Evolutionary conservation across 164 flowering plant genomes (phyloP).

Genomic region (Vitis amurensis): DNA sequence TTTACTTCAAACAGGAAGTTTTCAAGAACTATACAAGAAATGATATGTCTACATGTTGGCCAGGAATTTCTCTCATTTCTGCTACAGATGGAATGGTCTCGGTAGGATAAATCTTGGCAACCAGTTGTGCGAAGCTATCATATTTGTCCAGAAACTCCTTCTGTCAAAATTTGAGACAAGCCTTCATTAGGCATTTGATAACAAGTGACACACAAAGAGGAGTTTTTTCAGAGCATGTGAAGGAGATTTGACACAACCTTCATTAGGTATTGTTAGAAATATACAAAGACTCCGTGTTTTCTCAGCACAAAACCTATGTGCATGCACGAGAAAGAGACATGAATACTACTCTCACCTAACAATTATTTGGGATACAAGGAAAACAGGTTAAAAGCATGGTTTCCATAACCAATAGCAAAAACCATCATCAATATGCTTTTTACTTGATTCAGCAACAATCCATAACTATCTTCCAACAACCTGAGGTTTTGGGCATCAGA

Average conservation of each 20-base stretch:
- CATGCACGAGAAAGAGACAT: no score
- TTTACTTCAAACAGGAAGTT: conserved; percentile 1
- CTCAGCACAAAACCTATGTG: no score
- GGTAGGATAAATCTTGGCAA: conserved; percentile 71
- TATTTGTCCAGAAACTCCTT: conserved; percentile 92
- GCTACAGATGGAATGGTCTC: conserved; percentile 64
- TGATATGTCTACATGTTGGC: conserved; percentile 55
- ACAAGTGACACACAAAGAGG: background rate
- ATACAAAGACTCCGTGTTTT: no score
- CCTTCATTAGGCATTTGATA: background rate
- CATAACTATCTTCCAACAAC: no score
- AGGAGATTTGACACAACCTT: background rate
- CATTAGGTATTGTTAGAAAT: no score
- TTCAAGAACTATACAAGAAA: conserved; percentile 15
- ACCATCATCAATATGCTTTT: no score
- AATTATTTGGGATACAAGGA: no score
- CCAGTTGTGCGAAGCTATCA: conserved; percentile 75
- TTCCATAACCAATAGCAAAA: no score
- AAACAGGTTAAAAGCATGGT: no score
- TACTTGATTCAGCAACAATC: no score
- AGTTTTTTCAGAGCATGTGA: background rate
- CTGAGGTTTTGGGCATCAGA: no score
- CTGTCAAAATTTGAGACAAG: conserved; percentile 35
- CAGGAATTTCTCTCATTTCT: conserved; percentile 79
- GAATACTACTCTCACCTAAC: no score